Evolutionary conservation across 108 stramenopile genomes (phyloP), one percentile per base, ranked within the genome.

Genomic region (Chaetoceros muelleri): DNA sequence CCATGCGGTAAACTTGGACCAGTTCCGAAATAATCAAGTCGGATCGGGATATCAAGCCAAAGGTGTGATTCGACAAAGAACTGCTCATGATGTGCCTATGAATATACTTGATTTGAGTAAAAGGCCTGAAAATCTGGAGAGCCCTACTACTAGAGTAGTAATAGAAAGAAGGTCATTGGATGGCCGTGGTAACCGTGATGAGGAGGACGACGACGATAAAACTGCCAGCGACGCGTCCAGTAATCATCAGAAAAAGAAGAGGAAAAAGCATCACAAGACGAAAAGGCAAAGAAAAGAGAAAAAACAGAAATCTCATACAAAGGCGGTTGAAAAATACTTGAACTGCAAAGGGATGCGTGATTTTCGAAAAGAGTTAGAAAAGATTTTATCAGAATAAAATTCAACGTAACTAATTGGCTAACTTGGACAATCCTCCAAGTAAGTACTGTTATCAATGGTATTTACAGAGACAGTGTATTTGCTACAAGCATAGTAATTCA

Each of bases 21-120:
- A 91, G 53, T 91, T 91, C 58, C 81, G 71, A 55, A 91, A 91
- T 56, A 57, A 54, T 28, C 73, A 76, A 62, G 89, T 91, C 0
- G 89, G 89, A 0, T 68, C 67, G 58, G 89, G 89, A 28, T 91
- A 91, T 57, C 83, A 91, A 72, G 89, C 89, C 3, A 73, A 68
- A 51, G 79, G 82, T 72, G 89, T 91, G 0, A 67, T 91, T 18
- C 70, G 89, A 23, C 89, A 91, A 58, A 67, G 46, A 57, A 47
- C 46, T n/a, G 57, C 62, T 20, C n/a, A 23, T 13, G 22, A 30
- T 24, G 46, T 44, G n/a, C 8, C 31, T 10, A 24, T 53, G 10
- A 52, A 49, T 24, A 46, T 76, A 16, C 52, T 67, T 31, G 75
- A 82, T 46, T 75, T 82, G 75, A 66, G 70, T 23, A 23, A 62